These are phyloP conservation scores for Mycosphaerella arachidis DNA, from an alignment of 2,329 filamentous ascomycete genomes.

Conservation along the genomic window DNA sequence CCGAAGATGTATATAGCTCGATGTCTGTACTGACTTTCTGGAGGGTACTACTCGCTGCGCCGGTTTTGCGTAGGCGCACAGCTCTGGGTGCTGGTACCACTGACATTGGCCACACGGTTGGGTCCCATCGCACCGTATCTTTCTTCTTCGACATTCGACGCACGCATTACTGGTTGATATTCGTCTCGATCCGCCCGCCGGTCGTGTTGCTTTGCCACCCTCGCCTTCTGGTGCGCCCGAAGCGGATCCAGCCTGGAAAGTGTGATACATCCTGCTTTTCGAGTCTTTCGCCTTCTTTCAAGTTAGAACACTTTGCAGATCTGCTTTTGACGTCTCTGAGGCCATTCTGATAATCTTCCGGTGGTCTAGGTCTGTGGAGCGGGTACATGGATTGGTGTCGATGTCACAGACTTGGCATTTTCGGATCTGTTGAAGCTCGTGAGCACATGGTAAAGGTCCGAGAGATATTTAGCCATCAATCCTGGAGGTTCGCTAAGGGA, in stretches of 20 bases:
- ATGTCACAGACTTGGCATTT: neutral
- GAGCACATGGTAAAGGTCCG: neutral
- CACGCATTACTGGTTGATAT: slow-evolving; percentile 58
- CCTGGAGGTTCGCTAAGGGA: neutral
- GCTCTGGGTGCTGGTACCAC: slow-evolving; percentile 73
- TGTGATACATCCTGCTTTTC: slow-evolving; percentile 40
- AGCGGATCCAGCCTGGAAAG: slow-evolving; percentile 37
- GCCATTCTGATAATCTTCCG: neutral
- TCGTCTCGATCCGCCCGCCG: slow-evolving; percentile 38
- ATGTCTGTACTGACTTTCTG: slow-evolving; percentile 57
- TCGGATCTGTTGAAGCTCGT: neutral
- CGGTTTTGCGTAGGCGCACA: slow-evolving; percentile 77
- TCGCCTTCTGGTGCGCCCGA: slow-evolving; percentile 34
- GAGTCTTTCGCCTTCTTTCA: neutral
- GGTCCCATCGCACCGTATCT: slow-evolving; percentile 78
- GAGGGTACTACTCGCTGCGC: slow-evolving; percentile 72
- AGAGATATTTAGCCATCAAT: neutral
- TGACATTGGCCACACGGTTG: slow-evolving; percentile 79
- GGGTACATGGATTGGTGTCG: neutral
- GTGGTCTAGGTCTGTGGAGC: neutral
- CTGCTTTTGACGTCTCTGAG: neutral
- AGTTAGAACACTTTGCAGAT: neutral
- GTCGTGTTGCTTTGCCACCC: slow-evolving; percentile 31
- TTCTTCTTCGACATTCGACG: slow-evolving; percentile 72
- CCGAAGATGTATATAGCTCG: neutral